Evolutionary conservation across 2,329 filamentous ascomycete species (phyloP).

Genomic region (Penicillium sp.): DNA sequence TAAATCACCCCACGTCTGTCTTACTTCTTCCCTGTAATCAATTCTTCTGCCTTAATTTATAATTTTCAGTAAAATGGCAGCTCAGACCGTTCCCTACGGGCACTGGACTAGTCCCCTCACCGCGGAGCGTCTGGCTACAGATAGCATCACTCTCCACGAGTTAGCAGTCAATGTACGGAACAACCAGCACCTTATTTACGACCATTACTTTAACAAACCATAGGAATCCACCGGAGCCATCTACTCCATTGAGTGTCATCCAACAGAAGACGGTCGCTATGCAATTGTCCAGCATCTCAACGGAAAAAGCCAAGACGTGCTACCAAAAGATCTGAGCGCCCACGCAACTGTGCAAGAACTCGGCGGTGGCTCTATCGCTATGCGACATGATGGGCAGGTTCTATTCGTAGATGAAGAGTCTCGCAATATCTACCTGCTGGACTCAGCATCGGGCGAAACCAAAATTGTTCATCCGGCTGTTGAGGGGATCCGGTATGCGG

Average conservation of each 20-base stretch:
- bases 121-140: slow-evolving; percentile 34
- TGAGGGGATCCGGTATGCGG: slow-evolving; percentile 42
- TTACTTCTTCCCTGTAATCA: not conserved
- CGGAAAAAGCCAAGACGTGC: slow-evolving; percentile 39
- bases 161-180: slow-evolving; percentile 29
- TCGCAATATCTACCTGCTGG: slow-evolving; percentile 46
- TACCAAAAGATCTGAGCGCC: slow-evolving; percentile 48
- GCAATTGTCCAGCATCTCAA: slow-evolving; percentile 48
- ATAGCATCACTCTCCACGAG: slow-evolving; percentile 35
- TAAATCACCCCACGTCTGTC: not conserved
- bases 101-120: slow-evolving; percentile 44
- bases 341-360: slow-evolving; percentile 55
- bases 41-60: not conserved
- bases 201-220: slow-evolving; percentile 5
- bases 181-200: not conserved
- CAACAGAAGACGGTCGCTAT: slow-evolving; percentile 43
- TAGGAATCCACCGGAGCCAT: slow-evolving; percentile 28
- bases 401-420: slow-evolving; percentile 50
- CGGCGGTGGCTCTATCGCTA: slow-evolving; percentile 50
- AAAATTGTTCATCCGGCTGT: slow-evolving; percentile 31
- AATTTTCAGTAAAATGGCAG: not conserved
- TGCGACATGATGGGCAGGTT: slow-evolving; percentile 42
- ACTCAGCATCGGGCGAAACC: slow-evolving; percentile 39
- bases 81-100: slow-evolving; percentile 32
- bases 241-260: slow-evolving; percentile 38